These are phyloP conservation scores for Fusarium sp. DNA, from an alignment of 2,329 filamentous ascomycete genomes.

Conservation along the genomic window DNA sequence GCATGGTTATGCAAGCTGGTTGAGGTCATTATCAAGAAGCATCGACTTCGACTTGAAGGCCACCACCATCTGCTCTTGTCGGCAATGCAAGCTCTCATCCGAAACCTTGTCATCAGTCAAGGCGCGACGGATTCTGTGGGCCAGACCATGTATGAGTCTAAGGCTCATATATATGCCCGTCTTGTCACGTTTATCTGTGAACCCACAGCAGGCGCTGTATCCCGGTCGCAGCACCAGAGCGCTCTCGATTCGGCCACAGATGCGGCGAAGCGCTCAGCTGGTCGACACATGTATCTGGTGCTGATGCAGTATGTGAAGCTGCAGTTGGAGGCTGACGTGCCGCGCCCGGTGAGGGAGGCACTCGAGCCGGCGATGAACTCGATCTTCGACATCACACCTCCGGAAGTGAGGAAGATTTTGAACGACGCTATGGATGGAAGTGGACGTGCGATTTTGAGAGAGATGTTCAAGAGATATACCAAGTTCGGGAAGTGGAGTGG, in stretches of 20 bases:
- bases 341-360: conserved; percentile 67
- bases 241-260: conserved; percentile 73
- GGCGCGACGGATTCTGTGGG: conserved; percentile 35
- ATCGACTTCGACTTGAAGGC: conserved; percentile 73
- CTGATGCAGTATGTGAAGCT: conserved; percentile 73
- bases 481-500: conserved; percentile 77
- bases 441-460: conserved; percentile 71
- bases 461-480: conserved; percentile 72
- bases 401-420: conserved; percentile 69
- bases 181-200: conserved; percentile 74
- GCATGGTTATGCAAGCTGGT: conserved; percentile 67
- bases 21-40: conserved; percentile 71
- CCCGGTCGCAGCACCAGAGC: conserved; percentile 61
- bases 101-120: conserved; percentile 63
- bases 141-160: conserved; percentile 55
- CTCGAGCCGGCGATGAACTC: conserved; percentile 73
- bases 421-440: conserved; percentile 73
- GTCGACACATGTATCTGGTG: conserved; percentile 74
- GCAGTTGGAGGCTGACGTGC: conserved; percentile 70
- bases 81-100: conserved; percentile 70
- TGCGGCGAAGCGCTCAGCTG: conserved; percentile 73
- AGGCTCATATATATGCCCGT: conserved; percentile 68
- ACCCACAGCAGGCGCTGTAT: conserved; percentile 70
- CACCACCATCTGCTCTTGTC: conserved; percentile 73
- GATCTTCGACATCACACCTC: conserved; percentile 71